phyloP scores from a whole-genome alignment of 352 stramenopile genomes.

The Thalassiosira livingstoniorum region DNA sequence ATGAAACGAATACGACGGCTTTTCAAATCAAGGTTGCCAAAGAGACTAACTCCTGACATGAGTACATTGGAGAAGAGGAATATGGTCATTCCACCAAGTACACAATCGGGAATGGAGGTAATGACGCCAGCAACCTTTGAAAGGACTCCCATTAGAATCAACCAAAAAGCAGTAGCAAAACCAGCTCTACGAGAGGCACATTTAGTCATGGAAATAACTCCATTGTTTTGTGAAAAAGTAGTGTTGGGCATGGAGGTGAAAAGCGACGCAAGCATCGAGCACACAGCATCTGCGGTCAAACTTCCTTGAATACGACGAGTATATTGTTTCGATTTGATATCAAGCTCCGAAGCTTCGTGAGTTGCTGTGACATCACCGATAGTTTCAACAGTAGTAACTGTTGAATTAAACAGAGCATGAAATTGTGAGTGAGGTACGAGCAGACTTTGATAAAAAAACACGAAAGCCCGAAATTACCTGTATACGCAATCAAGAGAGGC shows the following conservation, averaged over 20 bases:
- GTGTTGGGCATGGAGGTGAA: slow-evolving; percentile 83
- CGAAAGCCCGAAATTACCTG: no score
- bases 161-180: slow-evolving; percentile 71
- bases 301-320: slow-evolving; percentile 71
- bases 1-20: slow-evolving; percentile 76
- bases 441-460: not conserved
- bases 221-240: slow-evolving; percentile 85
- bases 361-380: slow-evolving; percentile 80
- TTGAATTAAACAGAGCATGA: no score
- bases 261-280: slow-evolving; percentile 72
- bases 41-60: slow-evolving; percentile 69
- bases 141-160: slow-evolving; percentile 82
- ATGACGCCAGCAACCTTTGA: slow-evolving; percentile 80
- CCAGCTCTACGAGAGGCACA: slow-evolving; percentile 77
- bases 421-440: no score
- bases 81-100: slow-evolving; percentile 82
- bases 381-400: slow-evolving; percentile 81
- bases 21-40: slow-evolving; percentile 64
- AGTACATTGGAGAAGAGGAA: slow-evolving; percentile 84
- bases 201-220: slow-evolving; percentile 81
- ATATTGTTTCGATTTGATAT: slow-evolving; percentile 62
- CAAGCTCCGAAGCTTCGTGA: slow-evolving; percentile 69
- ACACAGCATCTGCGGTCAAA: slow-evolving; percentile 72
- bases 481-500: slow-evolving; percentile 68
- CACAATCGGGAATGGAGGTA: slow-evolving; percentile 80